Percentiles rank a stretch among this genome's conserved stretches.
These are phyloP conservation scores for Verticillium isaacii DNA, from an alignment of 2,329 filamentous ascomycete species.

Conservation along the genomic window DNA sequence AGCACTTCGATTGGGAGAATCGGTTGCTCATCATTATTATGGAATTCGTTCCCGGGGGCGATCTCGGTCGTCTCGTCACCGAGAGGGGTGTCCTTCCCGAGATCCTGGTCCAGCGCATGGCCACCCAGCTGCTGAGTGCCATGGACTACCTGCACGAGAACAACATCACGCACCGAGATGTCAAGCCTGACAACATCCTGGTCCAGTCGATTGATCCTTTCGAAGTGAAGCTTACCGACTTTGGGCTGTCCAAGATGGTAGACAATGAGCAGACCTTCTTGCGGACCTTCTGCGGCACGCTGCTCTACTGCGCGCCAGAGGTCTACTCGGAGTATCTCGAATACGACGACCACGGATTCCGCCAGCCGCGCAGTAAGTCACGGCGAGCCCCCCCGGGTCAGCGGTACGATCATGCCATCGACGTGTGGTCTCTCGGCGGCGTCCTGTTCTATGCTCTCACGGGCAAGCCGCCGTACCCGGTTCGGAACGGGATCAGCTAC, in stretches of 20 bases:
- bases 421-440: conserved; percentile 94
- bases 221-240: conserved; percentile 88
- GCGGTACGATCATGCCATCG: conserved; percentile 86
- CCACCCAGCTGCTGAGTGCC: conserved; percentile 73
- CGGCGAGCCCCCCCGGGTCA: conserved; percentile 48
- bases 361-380: conserved; percentile 58
- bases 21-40: conserved; percentile 94
- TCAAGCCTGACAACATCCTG: conserved; percentile 97
- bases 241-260: conserved; percentile 92
- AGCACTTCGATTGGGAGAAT: conserved; percentile 77
- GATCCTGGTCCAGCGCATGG: conserved; percentile 62
- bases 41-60: conserved; percentile 82
- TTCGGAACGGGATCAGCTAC: conserved; percentile 69
- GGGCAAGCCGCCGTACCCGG: conserved; percentile 74
- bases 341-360: conserved; percentile 66
- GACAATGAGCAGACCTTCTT: conserved; percentile 87
- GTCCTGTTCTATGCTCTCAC: conserved; percentile 88
- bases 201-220: conserved; percentile 70
- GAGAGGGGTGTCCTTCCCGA: conserved; percentile 62
- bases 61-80: conserved; percentile 70
- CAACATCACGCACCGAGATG: conserved; percentile 95
- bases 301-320: conserved; percentile 94
- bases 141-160: conserved; percentile 80
- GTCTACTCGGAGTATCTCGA: conserved; percentile 75
- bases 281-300: conserved; percentile 92